Conservation (phyloP, 2,329 filamentous ascomycete genomes). For the Beauveria sp. region DNA sequence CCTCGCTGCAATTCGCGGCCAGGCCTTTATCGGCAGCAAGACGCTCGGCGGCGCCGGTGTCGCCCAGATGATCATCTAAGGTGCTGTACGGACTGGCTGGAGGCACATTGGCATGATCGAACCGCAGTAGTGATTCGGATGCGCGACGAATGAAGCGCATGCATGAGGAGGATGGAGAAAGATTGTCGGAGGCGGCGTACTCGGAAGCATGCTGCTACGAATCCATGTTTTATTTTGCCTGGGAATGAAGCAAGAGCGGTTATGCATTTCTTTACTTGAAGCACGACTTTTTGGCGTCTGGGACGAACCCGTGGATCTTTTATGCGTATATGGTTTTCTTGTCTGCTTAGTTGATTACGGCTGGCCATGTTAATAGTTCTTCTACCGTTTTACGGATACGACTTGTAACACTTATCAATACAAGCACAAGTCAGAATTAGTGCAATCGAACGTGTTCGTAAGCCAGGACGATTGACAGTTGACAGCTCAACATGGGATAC, state of each 20-base stretch:
- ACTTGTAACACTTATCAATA: neutral
- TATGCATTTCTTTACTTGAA: conserved; percentile 7
- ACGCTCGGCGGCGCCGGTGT: conserved; percentile 76
- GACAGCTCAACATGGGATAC: too few species aligned
- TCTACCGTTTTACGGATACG: neutral
- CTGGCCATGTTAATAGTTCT: neutral
- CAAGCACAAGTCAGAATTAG: neutral
- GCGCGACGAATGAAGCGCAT: neutral
- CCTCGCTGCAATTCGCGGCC: conserved; percentile 70
- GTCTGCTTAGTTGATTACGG: neutral
- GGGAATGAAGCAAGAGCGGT: conserved; percentile 7
- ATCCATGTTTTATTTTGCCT: conserved; percentile 12
- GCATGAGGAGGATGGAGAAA: neutral
- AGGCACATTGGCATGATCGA: neutral
- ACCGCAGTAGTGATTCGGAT: neutral
- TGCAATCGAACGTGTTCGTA: neutral
- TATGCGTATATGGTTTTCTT: neutral
- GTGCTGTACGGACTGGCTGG: neutral
- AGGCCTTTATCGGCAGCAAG: conserved; percentile 74
- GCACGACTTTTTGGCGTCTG: conserved; percentile 5
- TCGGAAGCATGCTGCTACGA: conserved; percentile 1
- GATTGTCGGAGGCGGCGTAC: neutral
- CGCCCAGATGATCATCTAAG: conserved; percentile 92
- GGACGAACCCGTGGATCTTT: neutral
- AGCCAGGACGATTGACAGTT: too few species aligned